Evolutionary conservation across 2,329 filamentous ascomycete genomes (phyloP).

Genomic region (Aspergillus terreus): DNA sequence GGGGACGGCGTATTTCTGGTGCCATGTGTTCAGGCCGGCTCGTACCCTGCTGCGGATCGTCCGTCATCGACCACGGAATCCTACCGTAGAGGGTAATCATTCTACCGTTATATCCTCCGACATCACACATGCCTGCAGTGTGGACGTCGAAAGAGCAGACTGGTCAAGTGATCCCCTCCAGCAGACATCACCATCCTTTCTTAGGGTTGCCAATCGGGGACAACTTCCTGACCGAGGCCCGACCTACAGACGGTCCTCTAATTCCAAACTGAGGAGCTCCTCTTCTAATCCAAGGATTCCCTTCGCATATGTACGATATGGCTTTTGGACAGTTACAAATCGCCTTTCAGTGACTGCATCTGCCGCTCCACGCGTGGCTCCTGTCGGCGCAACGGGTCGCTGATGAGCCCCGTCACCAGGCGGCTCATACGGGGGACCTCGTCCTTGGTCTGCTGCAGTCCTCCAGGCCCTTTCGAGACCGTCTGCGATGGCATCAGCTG

Average conservation of each 20-base stretch:
- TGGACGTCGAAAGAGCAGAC: too few relatives aligned
- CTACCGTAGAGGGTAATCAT: too few relatives aligned
- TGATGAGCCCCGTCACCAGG: constrained; percentile 14
- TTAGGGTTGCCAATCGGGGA: not conserved
- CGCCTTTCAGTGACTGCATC: constrained; percentile 42
- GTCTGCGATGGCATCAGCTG: constrained; percentile 72
- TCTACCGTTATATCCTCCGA: too few relatives aligned
- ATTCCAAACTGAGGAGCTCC: constrained; percentile 63
- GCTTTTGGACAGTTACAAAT: constrained; percentile 58
- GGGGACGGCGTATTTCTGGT: constrained; percentile 1
- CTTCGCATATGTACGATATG: constrained; percentile 70
- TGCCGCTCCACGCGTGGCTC: constrained; percentile 14
- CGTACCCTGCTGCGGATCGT: not conserved
- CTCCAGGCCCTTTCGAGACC: constrained; percentile 85
- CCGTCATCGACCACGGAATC: not conserved
- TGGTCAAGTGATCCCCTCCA: too few relatives aligned
- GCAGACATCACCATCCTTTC: too few relatives aligned
- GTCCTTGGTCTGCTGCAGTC: constrained; percentile 67
- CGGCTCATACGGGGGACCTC: constrained; percentile 68
- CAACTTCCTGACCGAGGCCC: not conserved
- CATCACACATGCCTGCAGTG: too few relatives aligned
- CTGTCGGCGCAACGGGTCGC: constrained; percentile 6
- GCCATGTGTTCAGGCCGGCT: constrained; percentile 5
- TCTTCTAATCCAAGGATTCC: constrained; percentile 75
- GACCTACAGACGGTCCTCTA: constrained; percentile 37